These are phyloP conservation scores for Ocimum tenuiflorum DNA, from an alignment of 257 asterid species.

Conservation along the genomic window DNA sequence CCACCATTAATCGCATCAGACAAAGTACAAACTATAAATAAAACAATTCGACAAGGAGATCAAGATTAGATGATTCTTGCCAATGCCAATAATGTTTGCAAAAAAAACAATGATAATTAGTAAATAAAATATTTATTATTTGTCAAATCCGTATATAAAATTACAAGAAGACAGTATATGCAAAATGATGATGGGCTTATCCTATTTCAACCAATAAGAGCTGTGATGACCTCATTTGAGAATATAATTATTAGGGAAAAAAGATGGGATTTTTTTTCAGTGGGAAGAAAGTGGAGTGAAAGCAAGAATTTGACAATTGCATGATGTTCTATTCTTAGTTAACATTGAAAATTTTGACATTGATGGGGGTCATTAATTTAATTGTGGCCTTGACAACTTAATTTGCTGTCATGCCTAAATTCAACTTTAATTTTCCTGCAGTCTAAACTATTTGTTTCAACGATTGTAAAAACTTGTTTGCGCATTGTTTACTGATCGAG, in stretches of 20 bases:
- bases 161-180: slow-evolving; percentile 14
- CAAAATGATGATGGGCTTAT: slow-evolving; percentile 40
- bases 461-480: too few species aligned
- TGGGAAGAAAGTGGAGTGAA: slow-evolving; percentile 50
- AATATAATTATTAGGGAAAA: not conserved
- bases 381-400: too few species aligned
- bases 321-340: slow-evolving; percentile 5
- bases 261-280: slow-evolving; percentile 28
- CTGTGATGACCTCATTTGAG: slow-evolving; percentile 18
- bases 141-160: not conserved
- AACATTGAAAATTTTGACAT: too few species aligned
- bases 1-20: slow-evolving; percentile 28
- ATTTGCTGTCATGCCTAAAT: too few species aligned
- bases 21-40: slow-evolving; percentile 26
- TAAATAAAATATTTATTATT: not conserved
- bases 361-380: too few species aligned
- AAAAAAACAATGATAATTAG: not conserved
- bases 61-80: slow-evolving; percentile 18
- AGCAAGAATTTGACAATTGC: slow-evolving; percentile 20
- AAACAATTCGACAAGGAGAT: slow-evolving; percentile 25
- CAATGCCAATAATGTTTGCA: slow-evolving; percentile 19
- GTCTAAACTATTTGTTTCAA: too few species aligned
- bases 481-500: too few species aligned
- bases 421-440: too few species aligned
- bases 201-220: slow-evolving; percentile 37